Evolutionary conservation across 2,329 filamentous ascomycete species (phyloP), one percentile per base, ranked within the genome.

Genomic region (Mycosphaerelloides madeirae): DNA sequence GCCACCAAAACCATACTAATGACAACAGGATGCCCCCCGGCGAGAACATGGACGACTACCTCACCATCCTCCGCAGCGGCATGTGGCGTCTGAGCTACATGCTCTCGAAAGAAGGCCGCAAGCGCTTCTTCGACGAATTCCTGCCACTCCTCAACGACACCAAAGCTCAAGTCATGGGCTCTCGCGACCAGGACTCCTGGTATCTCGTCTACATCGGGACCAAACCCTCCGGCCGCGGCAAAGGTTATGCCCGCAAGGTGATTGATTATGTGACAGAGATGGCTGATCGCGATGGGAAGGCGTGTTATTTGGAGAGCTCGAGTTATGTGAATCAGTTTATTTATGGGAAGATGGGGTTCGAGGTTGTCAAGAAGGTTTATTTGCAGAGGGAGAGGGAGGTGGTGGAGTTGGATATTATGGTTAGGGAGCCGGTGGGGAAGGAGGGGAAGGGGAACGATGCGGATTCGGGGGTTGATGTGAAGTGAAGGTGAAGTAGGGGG

Each of bases 141-240:
- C 66, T 89, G 37, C 85, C 86, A 13, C 74, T 88, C 35, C 76
- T 93, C 52, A 80, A 87, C 67, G 71, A 81, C 55, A 83, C 83
- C 59, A 90, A 90, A 71, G 70, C 74, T 49, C 74, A 79, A 49
- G 75, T 85, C 49, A 77, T 93, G 65, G 83, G 83, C 16, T 72
- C 77, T 31, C 76, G 80, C 39, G 83, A 87, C 61, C 65, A 73
- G 55, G 73, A 84, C 49, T 81, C 78, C 61, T 93, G 86, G 76
- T 93, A 93, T 65, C 80, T 94, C 43, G 85, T 89, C 37, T 93
- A 91, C 66, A 74, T 94, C 49, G 87, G 87, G 50, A 89, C 85
- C 39, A 84, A 82, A 64, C 80, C 84, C 28, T 74, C 73, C 49
- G 80, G 82, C 3, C 79, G 84, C 49, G 80, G 85, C 37, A 82